Base-by-base conservation (phyloP, 2,329 filamentous ascomycete species). In the Myriosclerotinia curreyana region DNA sequence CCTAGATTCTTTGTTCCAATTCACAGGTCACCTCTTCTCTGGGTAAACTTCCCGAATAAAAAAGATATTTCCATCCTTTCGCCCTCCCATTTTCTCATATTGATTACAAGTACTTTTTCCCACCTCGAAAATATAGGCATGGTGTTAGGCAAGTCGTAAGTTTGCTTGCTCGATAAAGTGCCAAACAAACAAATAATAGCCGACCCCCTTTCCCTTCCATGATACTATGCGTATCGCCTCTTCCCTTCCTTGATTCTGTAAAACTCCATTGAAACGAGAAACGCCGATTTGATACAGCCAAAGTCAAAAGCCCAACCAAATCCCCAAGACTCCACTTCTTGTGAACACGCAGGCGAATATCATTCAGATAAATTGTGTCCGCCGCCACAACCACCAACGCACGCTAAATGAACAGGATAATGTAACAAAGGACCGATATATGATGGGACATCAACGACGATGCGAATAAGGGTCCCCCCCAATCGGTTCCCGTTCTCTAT, bases 401-500 rank as follows among this genome's bases (percentile, higher is more conserved):
- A 60, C 20, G 60, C 60, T 62, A 62, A 62, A 44, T 15, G 20
- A 55, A 62, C n/a, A 62, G 48, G 48, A 36, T 28, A 55, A 42
- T 44, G 40, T 38, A 46, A 54, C 9, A n/a, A 50, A n/a, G 28
- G 12, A 40, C n/a, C 46, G 14, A 48, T 20, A 12, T 15, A 48
- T 31, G 8, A 31, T 20, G 28, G 20, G 14, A 25, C 12, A 48
- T 58, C 25, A 63, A 49, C 60, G 60, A 58, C 60, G 60, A 42
- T 62, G 60, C 9, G 31, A 22, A 44, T 60, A 60, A 52, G 69
- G 67, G 36, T 73, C 71, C 17, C 54, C 71, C 17, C 54, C 54
- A 25, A 71, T 42, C 8, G 70, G 67, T 25, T 74, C 72, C 28
- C 72, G 64, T 15, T 84, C 81, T 40, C 79, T 73, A 28, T 77